These are phyloP conservation scores for Debaryomycetaceae sp. DNA, from an alignment of 1,139 yeast species.

Conservation along the genomic window DNA sequence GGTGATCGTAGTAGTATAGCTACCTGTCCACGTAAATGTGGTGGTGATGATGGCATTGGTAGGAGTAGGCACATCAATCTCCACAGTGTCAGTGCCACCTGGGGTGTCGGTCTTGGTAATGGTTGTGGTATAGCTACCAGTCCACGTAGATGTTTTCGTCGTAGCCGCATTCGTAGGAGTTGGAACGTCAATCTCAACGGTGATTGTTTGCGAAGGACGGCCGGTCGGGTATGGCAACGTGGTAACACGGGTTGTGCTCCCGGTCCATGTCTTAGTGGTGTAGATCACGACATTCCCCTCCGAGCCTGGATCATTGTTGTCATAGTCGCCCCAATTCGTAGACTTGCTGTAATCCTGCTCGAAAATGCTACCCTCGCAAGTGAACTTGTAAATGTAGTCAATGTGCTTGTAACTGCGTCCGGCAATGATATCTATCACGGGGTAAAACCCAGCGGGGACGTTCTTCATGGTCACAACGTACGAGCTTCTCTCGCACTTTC, in stretches of 20 bases:
- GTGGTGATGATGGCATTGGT: slow-evolving; percentile 10
- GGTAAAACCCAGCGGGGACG: slow-evolving; percentile 29
- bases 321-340: slow-evolving; percentile 11
- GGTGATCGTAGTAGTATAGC: slow-evolving; percentile 3
- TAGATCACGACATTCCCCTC: slow-evolving; percentile 7
- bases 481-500: slow-evolving; percentile 14
- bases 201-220: slow-evolving; percentile 14
- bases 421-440: slow-evolving; percentile 14
- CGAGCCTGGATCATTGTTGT: background rate
- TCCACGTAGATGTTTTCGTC: slow-evolving; percentile 7
- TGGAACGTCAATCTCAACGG: slow-evolving; percentile 7
- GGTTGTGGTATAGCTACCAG: background rate
- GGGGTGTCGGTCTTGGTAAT: slow-evolving; percentile 9
- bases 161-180: too few species aligned
- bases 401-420: background rate
- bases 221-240: slow-evolving; percentile 13
- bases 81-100: slow-evolving; percentile 10
- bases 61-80: slow-evolving; percentile 8
- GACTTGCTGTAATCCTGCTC: too few species aligned
- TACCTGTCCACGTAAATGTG: slow-evolving; percentile 7
- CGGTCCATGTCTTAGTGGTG: slow-evolving; percentile 9
- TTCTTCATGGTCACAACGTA: slow-evolving; percentile 15
- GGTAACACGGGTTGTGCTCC: slow-evolving; percentile 9
- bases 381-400: background rate
- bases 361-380: background rate